Evolutionary conservation across 768 basidiomycete genomes (phyloP), one percentile per base, ranked within the genome.

Genomic region (Tricholoma furcatifolium): DNA sequence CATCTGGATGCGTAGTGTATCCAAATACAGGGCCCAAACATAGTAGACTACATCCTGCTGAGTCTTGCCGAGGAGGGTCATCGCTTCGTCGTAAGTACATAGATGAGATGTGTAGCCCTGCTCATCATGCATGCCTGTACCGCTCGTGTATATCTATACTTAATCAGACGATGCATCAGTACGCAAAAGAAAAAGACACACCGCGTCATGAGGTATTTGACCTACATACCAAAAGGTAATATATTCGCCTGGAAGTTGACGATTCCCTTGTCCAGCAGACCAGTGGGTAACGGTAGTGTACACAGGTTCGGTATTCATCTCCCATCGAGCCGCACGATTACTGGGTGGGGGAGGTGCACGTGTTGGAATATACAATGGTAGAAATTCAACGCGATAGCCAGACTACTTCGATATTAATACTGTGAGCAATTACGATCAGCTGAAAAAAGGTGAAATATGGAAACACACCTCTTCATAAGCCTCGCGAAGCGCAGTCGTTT

Each of bases 121-220:
- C 60, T 86, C 85, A 59, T 85, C 73, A 0, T 76, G 65, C 82
- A 84, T 85, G 7, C 79, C 78, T 11, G 84, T 85, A 14, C 75
- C 73, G 30, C 63, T 58, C 20, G 81, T 72, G 12, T 67, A 71
- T 5, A 75, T 70, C 82, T 84, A 35, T 23, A 11, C 3, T 3
- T 2, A 10, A 35, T 10, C 27, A 46, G 4, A 17, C 20, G 0
- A 14, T 34, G 6, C 5, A 15, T 24, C 23, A 30, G 17, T 14
- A 41, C 30, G 1, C 18, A 23, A 8, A 18, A 8, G 18, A 11
- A 14, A 32, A 36, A n/a, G 11, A 71, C 79, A 23, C 58, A 85
- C 81, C 35, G 82, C 81, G 54, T 81, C 74, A 27, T 23, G 38
- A 21, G 56, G 56, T 39, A 63, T 63, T 27, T 63, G 60, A 3